phyloP scores from a whole-genome alignment of 2,329 filamentous ascomycete genomes.

The Beauveria caledonica region DNA sequence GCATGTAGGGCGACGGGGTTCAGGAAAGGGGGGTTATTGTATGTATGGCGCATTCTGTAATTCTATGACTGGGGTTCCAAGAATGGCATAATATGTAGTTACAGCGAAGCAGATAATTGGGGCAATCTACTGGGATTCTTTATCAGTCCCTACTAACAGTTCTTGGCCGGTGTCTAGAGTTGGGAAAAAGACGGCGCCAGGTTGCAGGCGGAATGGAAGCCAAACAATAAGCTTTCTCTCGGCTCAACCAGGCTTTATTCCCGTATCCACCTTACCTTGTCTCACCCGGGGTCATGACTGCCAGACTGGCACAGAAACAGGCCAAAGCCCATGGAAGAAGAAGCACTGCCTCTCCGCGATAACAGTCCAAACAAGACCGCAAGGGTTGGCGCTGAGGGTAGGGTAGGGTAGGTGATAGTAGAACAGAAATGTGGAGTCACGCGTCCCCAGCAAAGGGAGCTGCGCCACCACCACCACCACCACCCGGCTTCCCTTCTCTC shows the following conservation, averaged over 20 bases:
- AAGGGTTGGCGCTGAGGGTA: too few relatives aligned
- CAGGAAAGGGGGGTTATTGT: background rate
- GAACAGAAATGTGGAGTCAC: background rate
- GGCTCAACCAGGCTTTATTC: background rate
- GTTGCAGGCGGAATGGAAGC: background rate
- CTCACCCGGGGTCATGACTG: background rate
- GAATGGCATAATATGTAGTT: background rate
- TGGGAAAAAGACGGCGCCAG: background rate
- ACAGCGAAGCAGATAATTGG: background rate
- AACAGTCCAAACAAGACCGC: too few relatives aligned
- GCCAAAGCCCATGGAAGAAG: too few relatives aligned
- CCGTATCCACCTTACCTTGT: background rate
- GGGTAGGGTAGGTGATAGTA: too few relatives aligned
- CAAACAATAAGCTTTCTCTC: background rate
- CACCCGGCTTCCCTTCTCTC: background rate
- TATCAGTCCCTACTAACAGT: background rate
- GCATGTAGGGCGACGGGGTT: background rate
- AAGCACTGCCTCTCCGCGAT: background rate
- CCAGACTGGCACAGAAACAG: background rate
- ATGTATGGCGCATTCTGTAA: conserved; percentile 7
- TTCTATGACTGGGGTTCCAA: background rate
- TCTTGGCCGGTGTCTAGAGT: too few relatives aligned
- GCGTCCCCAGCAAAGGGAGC: background rate
- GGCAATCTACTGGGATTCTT: background rate
- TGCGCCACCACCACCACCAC: conserved; percentile 3